Conservation (phyloP, 306 rosid species). For the Quercus glauca region DNA sequence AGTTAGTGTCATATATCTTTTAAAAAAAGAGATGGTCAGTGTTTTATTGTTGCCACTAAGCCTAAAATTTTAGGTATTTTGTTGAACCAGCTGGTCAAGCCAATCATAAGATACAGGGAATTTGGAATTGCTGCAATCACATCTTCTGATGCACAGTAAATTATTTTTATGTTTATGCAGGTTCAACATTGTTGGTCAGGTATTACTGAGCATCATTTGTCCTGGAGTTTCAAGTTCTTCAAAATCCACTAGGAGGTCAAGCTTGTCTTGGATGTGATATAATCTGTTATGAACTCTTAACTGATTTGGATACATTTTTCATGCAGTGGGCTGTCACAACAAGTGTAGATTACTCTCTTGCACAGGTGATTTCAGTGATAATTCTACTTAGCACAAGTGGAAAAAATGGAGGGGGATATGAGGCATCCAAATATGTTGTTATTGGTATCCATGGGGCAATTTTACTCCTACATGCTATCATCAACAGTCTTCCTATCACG, state of each 20-base stretch:
- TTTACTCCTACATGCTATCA: slow-evolving; percentile 68
- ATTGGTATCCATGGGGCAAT: slow-evolving; percentile 72
- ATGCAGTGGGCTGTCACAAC: slow-evolving; percentile 99
- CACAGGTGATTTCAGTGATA: slow-evolving; percentile 80
- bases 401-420: slow-evolving; percentile 72
- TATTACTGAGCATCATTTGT: slow-evolving; percentile 32
- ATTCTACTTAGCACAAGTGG: slow-evolving; percentile 92
- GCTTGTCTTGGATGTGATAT: slow-evolving; percentile 16
- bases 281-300: slow-evolving; percentile 17
- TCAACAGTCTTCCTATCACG: slow-evolving; percentile 81
- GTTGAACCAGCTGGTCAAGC: slow-evolving; percentile 6
- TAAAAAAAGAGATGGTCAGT: neutral
- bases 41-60: slow-evolving; percentile 4
- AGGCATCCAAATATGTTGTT: slow-evolving; percentile 71
- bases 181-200: slow-evolving; percentile 99
- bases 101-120: neutral
- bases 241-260: slow-evolving; percentile 26
- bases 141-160: slow-evolving; percentile 28
- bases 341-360: slow-evolving; percentile 87
- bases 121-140: slow-evolving; percentile 1
- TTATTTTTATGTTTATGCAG: slow-evolving; percentile 48
- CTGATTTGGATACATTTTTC: slow-evolving; percentile 30
- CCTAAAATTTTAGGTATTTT: slow-evolving; percentile 16
- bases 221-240: slow-evolving; percentile 35
- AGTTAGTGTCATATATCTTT: too few species aligned